A percentile compares a stretch with the other conserved stretches of the same genome.
Conservation (phyloP, 208 protist species). For the Phytomonas francai region DNA sequence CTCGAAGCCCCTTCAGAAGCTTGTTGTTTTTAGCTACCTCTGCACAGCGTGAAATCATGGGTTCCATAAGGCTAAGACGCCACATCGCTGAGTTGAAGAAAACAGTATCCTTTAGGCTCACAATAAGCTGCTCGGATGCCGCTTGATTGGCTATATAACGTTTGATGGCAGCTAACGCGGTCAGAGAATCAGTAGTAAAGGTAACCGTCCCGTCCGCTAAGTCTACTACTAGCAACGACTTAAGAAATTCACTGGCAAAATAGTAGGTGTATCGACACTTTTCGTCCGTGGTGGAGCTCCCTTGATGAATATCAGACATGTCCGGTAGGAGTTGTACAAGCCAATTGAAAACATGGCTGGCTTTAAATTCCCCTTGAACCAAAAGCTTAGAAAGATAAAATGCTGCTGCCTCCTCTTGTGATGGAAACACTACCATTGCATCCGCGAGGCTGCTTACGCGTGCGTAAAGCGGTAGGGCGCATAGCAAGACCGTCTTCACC, state of each 20-base stretch:
- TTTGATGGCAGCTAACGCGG: constrained; percentile 31
- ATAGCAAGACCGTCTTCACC: constrained; percentile 40
- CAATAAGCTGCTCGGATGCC: constrained; percentile 19
- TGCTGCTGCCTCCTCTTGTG: constrained; percentile 14
- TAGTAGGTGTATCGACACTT: constrained; percentile 11
- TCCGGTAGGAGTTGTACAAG: constrained; percentile 49
- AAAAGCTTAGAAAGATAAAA: constrained; percentile 32
- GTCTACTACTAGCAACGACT: constrained; percentile 32
- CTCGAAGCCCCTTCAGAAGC: constrained; percentile 56
- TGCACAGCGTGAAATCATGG: constrained; percentile 30
- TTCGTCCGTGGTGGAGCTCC: constrained; percentile 12
- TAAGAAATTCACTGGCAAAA: constrained; percentile 50
- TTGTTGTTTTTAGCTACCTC: constrained; percentile 19
- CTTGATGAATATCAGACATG: constrained; percentile 37
- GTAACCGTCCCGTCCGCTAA: constrained; percentile 14
- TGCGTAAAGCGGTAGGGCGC: constrained; percentile 55
- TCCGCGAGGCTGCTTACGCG: constrained; percentile 30
- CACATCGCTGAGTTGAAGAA: constrained; percentile 29
- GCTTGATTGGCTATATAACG: constrained; percentile 15
- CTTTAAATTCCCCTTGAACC: constrained; percentile 37
- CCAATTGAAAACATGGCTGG: constrained; percentile 49
- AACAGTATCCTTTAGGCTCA: constrained; percentile 30
- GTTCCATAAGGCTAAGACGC: constrained; percentile 36
- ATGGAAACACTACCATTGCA: constrained; percentile 15
- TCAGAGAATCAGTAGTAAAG: constrained; percentile 51